Evolutionary conservation across 2,329 filamentous ascomycete species (phyloP), one percentile per base, ranked within the genome.

Genomic region (Ceratocystis cacaofunesta): DNA sequence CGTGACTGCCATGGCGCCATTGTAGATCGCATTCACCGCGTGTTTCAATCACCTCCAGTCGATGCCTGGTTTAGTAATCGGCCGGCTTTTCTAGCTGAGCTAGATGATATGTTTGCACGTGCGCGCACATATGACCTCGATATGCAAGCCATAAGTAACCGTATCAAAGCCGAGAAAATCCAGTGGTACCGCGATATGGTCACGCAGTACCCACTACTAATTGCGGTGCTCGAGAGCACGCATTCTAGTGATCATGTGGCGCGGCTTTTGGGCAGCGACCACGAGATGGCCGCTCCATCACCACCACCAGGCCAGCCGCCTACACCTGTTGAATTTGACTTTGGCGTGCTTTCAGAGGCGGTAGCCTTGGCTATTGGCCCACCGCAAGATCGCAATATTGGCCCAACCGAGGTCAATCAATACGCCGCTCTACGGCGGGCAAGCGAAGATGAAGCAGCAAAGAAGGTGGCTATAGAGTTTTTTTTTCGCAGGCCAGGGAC

Each of bases 171-270:
- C 32, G 80, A 83, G 70, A 81, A 81, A 70, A 76, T 77, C 67
- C 76, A 76, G 10, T 84, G 82, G 80, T 81, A 82, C 66, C 76
- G 78, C 65, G 78, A 75, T 71, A 75, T 76, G 2, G 68, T 78
- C 58, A 72, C 74, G n/a, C 72, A 70, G 65, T 73, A 76, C 61
- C 75, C 75, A 5, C 74, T 74, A 63, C 75, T 77, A 66, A 71
- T 77, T 22, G 71, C 73, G 30, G 70, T 72, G 7, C 72, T 73
- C 17, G 71, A 73, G 48, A 69, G 48, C 22, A 52, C 60, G 19
- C 58, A 67, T 30, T 19, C 74, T 46, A 71, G 74, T 52, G 72
- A 75, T 15, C 74, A 76, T 65, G 71, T 77, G 41, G 72, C 76
- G n/a, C 36, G 58, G 10, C 41, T 67, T 22, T 17, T 67, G 5